Percentiles rank a stretch among this genome's conserved stretches.
phyloP scores from a whole-genome alignment of 2,329 filamentous ascomycete genomes.

The Talaromyces sp. region DNA sequence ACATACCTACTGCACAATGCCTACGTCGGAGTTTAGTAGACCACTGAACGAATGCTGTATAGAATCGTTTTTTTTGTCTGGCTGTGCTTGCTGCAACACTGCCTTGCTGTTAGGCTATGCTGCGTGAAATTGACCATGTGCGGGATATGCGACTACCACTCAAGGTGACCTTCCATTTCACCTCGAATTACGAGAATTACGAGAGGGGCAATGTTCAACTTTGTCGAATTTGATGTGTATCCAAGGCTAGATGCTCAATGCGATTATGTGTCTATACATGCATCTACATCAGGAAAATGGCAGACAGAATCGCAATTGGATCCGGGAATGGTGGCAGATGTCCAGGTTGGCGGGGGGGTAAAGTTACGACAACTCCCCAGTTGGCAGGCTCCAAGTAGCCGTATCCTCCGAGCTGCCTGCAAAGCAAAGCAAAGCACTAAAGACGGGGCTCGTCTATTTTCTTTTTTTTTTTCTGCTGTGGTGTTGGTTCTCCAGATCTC shows the following conservation, averaged over 20 bases:
- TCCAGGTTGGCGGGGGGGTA: background rate
- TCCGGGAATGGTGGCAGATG: background rate
- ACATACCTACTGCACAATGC: too few species aligned
- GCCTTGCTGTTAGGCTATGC: background rate
- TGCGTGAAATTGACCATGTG: background rate
- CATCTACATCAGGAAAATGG: background rate
- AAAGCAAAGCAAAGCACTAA: background rate
- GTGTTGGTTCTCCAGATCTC: background rate
- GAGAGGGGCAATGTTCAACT: background rate
- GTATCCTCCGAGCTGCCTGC: background rate
- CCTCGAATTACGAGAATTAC: background rate
- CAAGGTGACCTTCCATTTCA: background rate
- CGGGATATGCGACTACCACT: background rate
- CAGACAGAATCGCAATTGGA: conserved; percentile 1
- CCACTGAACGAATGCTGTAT: background rate
- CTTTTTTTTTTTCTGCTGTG: background rate
- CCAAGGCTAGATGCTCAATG: background rate
- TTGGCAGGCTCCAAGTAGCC: background rate
- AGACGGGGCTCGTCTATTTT: background rate
- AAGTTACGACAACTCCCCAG: background rate
- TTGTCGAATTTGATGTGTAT: background rate
- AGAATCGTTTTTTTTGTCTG: too few species aligned
- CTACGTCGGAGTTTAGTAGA: too few species aligned
- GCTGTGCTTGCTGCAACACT: background rate
- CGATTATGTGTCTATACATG: background rate